Conservation (phyloP, 2,329 filamentous ascomycete species). For the Pseudogymnoascus sp. region DNA sequence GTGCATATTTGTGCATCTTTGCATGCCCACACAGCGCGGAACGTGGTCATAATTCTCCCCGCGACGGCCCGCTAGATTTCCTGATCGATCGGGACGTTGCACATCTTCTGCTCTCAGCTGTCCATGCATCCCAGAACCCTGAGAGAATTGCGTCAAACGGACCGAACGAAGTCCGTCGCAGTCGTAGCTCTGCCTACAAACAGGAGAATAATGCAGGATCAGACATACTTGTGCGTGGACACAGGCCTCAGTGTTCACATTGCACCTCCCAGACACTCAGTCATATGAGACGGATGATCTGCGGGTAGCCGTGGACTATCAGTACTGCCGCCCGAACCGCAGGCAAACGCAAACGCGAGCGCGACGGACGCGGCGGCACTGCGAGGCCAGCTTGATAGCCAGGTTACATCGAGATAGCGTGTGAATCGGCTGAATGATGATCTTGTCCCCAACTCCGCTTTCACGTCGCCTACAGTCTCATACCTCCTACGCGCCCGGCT, state of each 20-base stretch:
- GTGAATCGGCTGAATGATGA: neutral
- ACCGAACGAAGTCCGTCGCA: neutral
- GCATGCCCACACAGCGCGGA: neutral
- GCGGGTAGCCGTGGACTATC: neutral
- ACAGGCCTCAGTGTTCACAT: neutral
- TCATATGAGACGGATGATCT: neutral
- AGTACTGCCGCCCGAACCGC: constrained; percentile 1
- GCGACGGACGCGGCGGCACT: neutral
- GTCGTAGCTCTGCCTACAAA: neutral
- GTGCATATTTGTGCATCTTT: neutral
- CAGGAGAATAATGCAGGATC: neutral
- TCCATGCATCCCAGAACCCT: neutral
- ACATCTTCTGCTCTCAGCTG: neutral
- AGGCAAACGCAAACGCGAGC: neutral
- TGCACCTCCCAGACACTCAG: neutral
- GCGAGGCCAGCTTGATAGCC: neutral
- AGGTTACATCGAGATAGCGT: neutral
- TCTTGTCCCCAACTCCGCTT: neutral
- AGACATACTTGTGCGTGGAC: neutral
- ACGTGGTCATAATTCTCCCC: neutral
- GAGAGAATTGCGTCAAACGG: neutral
- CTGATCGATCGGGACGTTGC: neutral
- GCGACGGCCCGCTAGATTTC: neutral
- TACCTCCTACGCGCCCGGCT: neutral
- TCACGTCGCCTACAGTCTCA: neutral